Evolutionary conservation across 2,329 filamentous ascomycete genomes (phyloP), one percentile per base, ranked within the genome.

Genomic region (Colletotrichum sp.): DNA sequence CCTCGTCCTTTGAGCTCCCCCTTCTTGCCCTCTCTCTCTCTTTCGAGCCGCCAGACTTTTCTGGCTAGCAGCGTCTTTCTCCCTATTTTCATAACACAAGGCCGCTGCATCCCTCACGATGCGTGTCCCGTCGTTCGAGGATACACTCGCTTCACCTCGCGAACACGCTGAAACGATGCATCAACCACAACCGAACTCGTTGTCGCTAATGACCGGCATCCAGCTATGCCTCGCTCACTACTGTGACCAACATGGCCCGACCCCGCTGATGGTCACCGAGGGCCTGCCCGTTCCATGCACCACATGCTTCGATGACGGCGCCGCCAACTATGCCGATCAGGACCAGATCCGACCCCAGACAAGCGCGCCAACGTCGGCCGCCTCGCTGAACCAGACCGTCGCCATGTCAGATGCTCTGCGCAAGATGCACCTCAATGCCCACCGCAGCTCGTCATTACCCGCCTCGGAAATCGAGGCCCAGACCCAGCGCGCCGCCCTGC

Each of bases 151-250:
- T 49, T 67, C 75, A 26, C 55, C 75, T 30, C 32, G 66, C 68
- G 52, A 63, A 39, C 28, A 67, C 18, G 21, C 34, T 32, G 68
- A 63, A 52, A 69, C 52, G 13, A 77, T 77, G 75, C 68, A 64
- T 52, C 77, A 75, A 71, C 60, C 72, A 49, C 39, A 49, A 28
- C 60, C 76, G 15, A 71, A 71, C 13, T 57, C 71, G 21, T 65
- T 67, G 69, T 75, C 74, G 67, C 76, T 78, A 78, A 78, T 78
- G 68, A 78, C 79, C 32, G 74, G 75, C 60, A 63, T 91, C 75
- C 89, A 94, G 92, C 86, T 94, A 82, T 93, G 92, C 83, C 88
- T 94, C 80, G 92, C 92, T 80, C 92, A 94, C 83, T 94, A 93
- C 82, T 94, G 92, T 88, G 92, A 94, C 83, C 88, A 91, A 77